Conservation (phyloP, 768 basidiomycete genomes). For the Macrolepiota fuliginosa region DNA sequence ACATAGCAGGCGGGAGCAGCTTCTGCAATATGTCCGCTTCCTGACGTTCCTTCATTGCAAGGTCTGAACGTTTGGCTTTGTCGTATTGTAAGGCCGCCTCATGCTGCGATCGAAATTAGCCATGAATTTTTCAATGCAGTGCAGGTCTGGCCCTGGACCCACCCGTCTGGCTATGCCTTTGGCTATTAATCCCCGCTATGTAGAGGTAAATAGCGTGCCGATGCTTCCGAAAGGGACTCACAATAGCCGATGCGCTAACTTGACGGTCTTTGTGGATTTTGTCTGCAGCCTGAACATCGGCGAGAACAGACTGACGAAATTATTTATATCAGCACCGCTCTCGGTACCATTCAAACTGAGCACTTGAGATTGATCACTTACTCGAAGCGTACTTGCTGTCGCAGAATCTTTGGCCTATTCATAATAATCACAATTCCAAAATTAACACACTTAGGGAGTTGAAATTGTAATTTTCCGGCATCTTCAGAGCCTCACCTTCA, state of each 20-base stretch:
- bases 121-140: background rate
- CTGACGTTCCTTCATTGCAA: conserved; percentile 57
- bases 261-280: conserved; percentile 42
- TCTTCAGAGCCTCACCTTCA: conserved; percentile 50
- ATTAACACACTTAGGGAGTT: background rate
- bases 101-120: conserved; percentile 25
- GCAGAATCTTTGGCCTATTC: conserved; percentile 3
- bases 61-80: conserved; percentile 58
- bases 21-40: conserved; percentile 55
- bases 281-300: conserved; percentile 68
- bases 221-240: conserved; percentile 20
- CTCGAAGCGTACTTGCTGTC: conserved; percentile 3
- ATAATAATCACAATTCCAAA: background rate
- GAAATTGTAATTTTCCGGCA: background rate
- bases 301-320: conserved; percentile 53
- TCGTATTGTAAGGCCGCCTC: conserved; percentile 58
- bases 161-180: conserved; percentile 62
- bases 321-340: background rate
- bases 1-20: conserved; percentile 60
- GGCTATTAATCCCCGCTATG: conserved; percentile 43
- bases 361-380: background rate
- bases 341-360: background rate
- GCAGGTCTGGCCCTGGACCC: conserved; percentile 22
- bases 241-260: conserved; percentile 46
- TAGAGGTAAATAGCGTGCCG: background rate